Conservation (phyloP, 2,329 filamentous ascomycete species). For the Falciphora oryzae region DNA sequence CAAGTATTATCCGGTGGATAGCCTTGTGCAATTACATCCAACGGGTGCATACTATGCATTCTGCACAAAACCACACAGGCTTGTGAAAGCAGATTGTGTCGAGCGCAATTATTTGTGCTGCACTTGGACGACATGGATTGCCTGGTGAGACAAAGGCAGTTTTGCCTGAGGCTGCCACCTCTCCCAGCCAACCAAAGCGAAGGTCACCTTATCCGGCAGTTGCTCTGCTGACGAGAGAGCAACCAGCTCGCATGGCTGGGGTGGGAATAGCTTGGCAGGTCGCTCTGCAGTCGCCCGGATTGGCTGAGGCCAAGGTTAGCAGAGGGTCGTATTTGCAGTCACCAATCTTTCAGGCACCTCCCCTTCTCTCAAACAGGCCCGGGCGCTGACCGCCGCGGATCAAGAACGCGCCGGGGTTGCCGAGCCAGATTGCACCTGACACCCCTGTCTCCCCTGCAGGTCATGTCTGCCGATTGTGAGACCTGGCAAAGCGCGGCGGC, state of each 20-base stretch:
- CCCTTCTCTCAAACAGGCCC: background rate
- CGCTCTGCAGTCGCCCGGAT: background rate
- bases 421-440: background rate
- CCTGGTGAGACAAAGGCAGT: background rate
- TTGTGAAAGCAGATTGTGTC: background rate
- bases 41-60: background rate
- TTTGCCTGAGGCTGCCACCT: background rate
- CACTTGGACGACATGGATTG: background rate
- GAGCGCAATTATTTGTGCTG: background rate
- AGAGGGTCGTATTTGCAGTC: too few species aligned
- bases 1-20: background rate
- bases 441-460: background rate
- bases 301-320: background rate
- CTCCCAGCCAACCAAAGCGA: background rate
- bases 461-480: slow-evolving; percentile 1
- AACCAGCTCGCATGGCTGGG: background rate
- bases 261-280: background rate
- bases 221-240: background rate
- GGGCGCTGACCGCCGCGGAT: background rate
- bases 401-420: background rate
- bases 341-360: background rate
- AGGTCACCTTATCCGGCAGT: background rate
- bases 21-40: background rate
- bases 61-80: background rate
- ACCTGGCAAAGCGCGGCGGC: background rate